These are phyloP conservation scores for Neurospora sp. DNA, from an alignment of 495 filamentous ascomycete genomes.

Conservation along the genomic window DNA sequence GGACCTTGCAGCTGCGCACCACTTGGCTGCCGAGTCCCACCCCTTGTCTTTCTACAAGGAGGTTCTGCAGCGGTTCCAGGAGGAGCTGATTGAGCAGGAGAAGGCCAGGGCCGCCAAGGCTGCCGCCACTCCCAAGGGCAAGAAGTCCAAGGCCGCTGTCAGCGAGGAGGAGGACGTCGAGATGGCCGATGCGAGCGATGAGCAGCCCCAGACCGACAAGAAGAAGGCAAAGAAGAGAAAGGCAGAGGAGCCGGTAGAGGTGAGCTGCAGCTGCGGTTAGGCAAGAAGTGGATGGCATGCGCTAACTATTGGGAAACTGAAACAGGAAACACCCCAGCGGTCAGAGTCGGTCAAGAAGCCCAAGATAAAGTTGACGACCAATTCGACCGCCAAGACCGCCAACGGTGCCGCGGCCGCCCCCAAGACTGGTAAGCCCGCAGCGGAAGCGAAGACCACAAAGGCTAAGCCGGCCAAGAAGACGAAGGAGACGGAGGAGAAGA, in stretches of 20 bases:
- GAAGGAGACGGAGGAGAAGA: conserved; percentile 52
- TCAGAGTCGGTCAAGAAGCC: conserved; percentile 57
- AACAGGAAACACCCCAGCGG: conserved; percentile 50
- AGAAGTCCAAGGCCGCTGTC: conserved; percentile 38
- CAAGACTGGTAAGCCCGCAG: conserved; percentile 40
- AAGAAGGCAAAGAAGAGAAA: conserved; percentile 65
- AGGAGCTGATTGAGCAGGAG: conserved; percentile 47
- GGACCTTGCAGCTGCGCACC: conserved; percentile 59
- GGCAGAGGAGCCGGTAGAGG: conserved; percentile 58
- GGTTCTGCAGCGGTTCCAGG: conserved; percentile 56
- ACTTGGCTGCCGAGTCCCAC: conserved; percentile 60
- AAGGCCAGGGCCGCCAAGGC: conserved; percentile 54
- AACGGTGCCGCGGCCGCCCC: conserved; percentile 39
- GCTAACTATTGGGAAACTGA: conserved; percentile 20
- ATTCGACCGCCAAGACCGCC: conserved; percentile 40
- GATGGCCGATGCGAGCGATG: conserved; percentile 57
- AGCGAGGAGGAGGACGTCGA: conserved; percentile 61
- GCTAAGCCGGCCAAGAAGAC: conserved; percentile 51
- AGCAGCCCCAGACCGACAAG: conserved; percentile 36
- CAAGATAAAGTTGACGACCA: conserved; percentile 51
- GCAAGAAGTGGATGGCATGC: conserved; percentile 8
- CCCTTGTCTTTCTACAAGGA: conserved; percentile 68
- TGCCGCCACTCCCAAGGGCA: conserved; percentile 52
- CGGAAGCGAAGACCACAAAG: conserved; percentile 48
- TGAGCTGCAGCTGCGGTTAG: conserved; percentile 24